A percentile compares a stretch with the other conserved stretches of the same genome.
Evolutionary conservation across 2,329 filamentous ascomycete species (phyloP).

Genomic region (Fusarium ambrosium): DNA sequence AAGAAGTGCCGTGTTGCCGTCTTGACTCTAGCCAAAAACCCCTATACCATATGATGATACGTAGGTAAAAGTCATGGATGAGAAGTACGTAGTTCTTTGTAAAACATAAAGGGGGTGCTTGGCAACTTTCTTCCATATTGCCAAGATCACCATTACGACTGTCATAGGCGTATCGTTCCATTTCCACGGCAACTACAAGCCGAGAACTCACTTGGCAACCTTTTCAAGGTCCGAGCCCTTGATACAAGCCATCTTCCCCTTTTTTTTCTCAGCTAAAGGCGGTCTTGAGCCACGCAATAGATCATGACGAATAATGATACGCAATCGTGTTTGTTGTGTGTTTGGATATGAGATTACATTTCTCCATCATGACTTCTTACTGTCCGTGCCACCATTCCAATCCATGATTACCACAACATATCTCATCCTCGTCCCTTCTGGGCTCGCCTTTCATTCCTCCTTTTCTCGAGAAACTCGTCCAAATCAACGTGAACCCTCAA

Average conservation of each 20-base stretch:
- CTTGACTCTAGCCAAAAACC: background rate
- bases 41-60: background rate
- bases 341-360: background rate
- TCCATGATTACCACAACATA: background rate
- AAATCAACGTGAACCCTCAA: constrained; percentile 65
- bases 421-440: constrained; percentile 9
- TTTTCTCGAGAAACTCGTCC: constrained; percentile 60
- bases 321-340: background rate
- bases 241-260: background rate
- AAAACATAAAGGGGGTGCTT: constrained; percentile 3
- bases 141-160: background rate
- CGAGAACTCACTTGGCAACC: background rate
- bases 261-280: background rate
- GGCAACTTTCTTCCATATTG: background rate
- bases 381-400: background rate
- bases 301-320: background rate
- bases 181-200: background rate
- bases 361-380: background rate
- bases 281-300: background rate
- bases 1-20: background rate
- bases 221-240: background rate
- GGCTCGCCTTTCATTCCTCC: constrained; percentile 42
- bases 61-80: background rate
- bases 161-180: background rate
- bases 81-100: background rate